Conservation (phyloP, 768 basidiomycete species). For the Pleurotus giganteus region DNA sequence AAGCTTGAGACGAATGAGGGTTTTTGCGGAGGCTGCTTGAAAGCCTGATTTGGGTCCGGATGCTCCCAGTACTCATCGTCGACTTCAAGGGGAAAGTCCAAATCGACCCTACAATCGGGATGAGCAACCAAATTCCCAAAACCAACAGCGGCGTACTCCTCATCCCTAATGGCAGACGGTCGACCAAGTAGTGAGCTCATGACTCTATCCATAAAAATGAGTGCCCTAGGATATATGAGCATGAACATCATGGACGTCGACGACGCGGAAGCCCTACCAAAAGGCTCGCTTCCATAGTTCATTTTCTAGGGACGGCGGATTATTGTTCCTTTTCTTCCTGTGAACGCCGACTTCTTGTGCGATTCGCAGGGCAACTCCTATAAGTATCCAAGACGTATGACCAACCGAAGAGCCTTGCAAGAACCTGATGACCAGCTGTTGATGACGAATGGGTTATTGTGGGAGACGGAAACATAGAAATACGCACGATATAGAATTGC, state of each 20-base stretch:
- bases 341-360: slow-evolving; percentile 80
- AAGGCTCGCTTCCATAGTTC: slow-evolving; percentile 76
- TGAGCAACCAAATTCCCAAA: background rate
- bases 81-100: slow-evolving; percentile 60
- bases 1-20: slow-evolving; percentile 58
- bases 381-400: slow-evolving; percentile 59
- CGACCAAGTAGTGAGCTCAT: slow-evolving; percentile 56
- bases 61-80: slow-evolving; percentile 74
- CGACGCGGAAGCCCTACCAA: slow-evolving; percentile 34
- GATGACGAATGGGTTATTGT: background rate
- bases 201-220: slow-evolving; percentile 45
- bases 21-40: slow-evolving; percentile 60
- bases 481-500: slow-evolving; percentile 61
- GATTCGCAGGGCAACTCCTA: slow-evolving; percentile 64
- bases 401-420: slow-evolving; percentile 45
- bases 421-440: slow-evolving; percentile 50
- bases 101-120: slow-evolving; percentile 54
- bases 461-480: background rate
- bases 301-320: slow-evolving; percentile 47
- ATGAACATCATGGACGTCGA: background rate
- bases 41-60: slow-evolving; percentile 53
- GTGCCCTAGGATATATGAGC: slow-evolving; percentile 34
- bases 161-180: slow-evolving; percentile 69
- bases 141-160: slow-evolving; percentile 49
- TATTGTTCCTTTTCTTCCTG: slow-evolving; percentile 30